phyloP scores from a whole-genome alignment of 2,329 filamentous ascomycete species.

The Penicillium sp. region DNA sequence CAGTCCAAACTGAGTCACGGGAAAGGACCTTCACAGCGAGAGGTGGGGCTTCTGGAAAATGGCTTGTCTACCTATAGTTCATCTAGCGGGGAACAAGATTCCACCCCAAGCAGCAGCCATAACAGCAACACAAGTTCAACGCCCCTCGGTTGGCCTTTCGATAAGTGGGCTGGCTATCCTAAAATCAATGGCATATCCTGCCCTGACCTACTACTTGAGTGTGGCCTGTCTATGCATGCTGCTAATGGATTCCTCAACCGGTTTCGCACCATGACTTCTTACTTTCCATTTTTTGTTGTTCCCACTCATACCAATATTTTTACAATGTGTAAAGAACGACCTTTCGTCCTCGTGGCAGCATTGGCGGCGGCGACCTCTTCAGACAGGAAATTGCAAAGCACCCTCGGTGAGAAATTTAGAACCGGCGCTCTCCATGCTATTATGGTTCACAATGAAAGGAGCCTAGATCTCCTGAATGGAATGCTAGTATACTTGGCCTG shows the following conservation, averaged over 20 bases:
- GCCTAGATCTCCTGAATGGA: neutral
- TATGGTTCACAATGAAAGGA: constrained; percentile 1
- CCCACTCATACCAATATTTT: neutral
- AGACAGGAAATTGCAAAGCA: neutral
- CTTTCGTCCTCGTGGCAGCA: neutral
- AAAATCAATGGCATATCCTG: neutral
- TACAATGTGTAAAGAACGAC: neutral
- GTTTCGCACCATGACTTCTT: neutral
- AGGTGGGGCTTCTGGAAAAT: neutral
- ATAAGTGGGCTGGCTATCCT: neutral
- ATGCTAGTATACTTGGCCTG: neutral
- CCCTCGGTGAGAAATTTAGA: neutral
- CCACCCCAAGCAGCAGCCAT: neutral
- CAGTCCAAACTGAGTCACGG: neutral
- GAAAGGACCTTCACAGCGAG: neutral
- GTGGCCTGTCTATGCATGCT: neutral
- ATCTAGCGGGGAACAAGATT: neutral
- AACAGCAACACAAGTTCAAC: neutral
- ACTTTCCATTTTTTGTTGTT: neutral
- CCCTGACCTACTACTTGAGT: neutral
- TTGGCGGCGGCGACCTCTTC: neutral
- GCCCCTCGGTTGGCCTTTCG: neutral
- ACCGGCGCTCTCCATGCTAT: neutral
- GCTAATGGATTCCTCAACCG: neutral
- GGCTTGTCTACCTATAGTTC: neutral